Evolutionary conservation across 2,329 filamentous ascomycete genomes (phyloP).

Genomic region (Madurella fahalii): DNA sequence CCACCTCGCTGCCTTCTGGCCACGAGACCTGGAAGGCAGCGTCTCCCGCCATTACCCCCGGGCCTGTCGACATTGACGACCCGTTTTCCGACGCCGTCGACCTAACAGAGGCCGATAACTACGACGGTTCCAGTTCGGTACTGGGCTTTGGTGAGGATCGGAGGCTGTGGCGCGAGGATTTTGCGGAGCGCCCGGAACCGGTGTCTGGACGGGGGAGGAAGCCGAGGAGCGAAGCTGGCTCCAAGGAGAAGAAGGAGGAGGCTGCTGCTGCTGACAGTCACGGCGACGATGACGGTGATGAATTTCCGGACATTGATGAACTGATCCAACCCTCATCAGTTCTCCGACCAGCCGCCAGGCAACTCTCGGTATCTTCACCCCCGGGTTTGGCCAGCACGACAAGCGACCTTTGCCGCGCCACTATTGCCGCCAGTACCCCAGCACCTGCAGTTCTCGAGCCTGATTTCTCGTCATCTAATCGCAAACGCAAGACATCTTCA

Average conservation of each 20-base stretch:
- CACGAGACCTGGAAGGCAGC: not conserved
- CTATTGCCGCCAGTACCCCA: not conserved
- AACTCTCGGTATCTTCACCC: slow-evolving; percentile 1
- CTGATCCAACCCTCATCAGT: slow-evolving; percentile 23
- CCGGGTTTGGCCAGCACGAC: not conserved
- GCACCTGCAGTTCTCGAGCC: not conserved
- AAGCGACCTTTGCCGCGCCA: not conserved
- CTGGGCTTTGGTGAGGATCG: slow-evolving; percentile 35
- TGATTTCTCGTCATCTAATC: slow-evolving; percentile 3
- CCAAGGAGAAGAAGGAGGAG: slow-evolving; percentile 23
- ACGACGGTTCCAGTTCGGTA: slow-evolving; percentile 27
- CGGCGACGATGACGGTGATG: slow-evolving; percentile 37
- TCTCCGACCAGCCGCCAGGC: slow-evolving; percentile 21
- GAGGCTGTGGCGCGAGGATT: slow-evolving; percentile 42
- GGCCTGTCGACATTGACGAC: slow-evolving; percentile 19
- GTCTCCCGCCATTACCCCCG: slow-evolving; percentile 4
- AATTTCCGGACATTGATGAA: slow-evolving; percentile 53
- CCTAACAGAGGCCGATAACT: slow-evolving; percentile 20
- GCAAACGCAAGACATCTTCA: slow-evolving; percentile 21
- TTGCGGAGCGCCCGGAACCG: slow-evolving; percentile 37
- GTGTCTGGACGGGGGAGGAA: slow-evolving; percentile 43
- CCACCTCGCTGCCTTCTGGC: slow-evolving; percentile 8
- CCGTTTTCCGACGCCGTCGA: slow-evolving; percentile 23
- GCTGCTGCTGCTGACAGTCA: not conserved
- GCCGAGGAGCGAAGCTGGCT: slow-evolving; percentile 49